Base-by-base conservation (phyloP, 805 yeast genomes). In the Sugiyamaella smithiae region DNA sequence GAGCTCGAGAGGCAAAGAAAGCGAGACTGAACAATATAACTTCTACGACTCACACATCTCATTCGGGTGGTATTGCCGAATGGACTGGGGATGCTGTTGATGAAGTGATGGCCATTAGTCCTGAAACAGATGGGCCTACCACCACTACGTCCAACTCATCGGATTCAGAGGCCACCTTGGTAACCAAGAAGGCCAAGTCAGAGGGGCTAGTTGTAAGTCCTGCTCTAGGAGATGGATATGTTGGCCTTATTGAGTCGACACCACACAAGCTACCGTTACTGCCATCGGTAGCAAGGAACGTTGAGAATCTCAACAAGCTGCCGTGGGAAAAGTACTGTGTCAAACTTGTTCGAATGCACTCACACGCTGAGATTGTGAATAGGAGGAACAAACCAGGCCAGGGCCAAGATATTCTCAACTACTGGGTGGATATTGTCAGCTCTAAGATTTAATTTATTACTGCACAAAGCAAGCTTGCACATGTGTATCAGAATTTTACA, bases 291-390 rank as follows among this genome's bases (percentile, higher is more conserved):
- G 80, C 52, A 3, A 50, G 48, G 35, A 56, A 57, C 12, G 62
- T 78, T 28, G 62, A 71, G 1, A 76, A 78, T 53, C 69, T 90
- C 61, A 85, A 87, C 64, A 57, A 65, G 17, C 63, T 91, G 20
- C 72, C 75, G 2, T 90, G 97, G 96, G 70, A 78, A 43, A 88
- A 90, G 61, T 75, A 86, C 37, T 85, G 93, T 0, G 82, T 84
- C 1, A 80, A 78, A 56, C 72, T 90, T 41, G 82, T 81, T 53
- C 75, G 84, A 14, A 71, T 84, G 60, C 88, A 89, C 64, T 82
- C 97, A 0, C 98, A 90, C 61, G 96, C 85, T 51, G 86, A 85
- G 3, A 86, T 91, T 46, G 85, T 88, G 14, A 88, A 91, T 14
- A 74, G 98, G 6, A 50, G 61, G 5, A 29, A 52, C 25, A 36